phyloP scores from a whole-genome alignment of 2,329 filamentous ascomycete genomes.

The Botryosphaeria dothidea region DNA sequence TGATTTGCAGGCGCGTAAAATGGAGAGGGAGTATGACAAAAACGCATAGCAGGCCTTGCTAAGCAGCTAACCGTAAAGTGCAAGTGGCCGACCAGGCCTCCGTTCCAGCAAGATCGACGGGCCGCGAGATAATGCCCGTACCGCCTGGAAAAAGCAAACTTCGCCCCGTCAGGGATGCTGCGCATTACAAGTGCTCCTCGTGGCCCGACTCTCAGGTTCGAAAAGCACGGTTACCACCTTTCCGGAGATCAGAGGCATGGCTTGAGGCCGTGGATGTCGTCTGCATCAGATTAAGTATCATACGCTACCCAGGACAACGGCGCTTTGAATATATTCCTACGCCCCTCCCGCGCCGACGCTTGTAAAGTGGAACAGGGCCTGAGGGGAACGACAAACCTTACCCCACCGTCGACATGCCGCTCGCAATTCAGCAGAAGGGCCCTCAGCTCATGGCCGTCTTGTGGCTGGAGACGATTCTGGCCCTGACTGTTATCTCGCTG shows the following conservation, averaged over 20 bases:
- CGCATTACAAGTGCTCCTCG: neutral
- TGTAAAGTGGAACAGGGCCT: neutral
- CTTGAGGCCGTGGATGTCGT: neutral
- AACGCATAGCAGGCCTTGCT: neutral
- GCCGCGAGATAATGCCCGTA: too few relatives aligned
- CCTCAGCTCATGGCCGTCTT: neutral
- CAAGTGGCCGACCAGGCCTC: neutral
- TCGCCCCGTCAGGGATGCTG: neutral
- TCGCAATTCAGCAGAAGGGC: constrained; percentile 3
- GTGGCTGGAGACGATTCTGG: neutral
- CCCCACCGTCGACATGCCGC: neutral
- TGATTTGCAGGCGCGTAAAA: neutral
- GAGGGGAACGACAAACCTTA: neutral
- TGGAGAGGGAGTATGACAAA: neutral
- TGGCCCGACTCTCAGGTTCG: neutral
- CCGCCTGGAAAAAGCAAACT: neutral
- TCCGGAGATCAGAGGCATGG: neutral
- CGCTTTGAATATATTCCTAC: neutral
- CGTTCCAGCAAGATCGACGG: neutral
- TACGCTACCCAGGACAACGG: neutral
- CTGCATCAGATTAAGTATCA: neutral
- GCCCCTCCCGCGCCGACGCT: neutral
- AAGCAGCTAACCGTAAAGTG: neutral
- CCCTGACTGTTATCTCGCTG: neutral
- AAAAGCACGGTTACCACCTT: neutral